Percentiles rank a stretch among this genome's conserved stretches.
Evolutionary conservation across 768 basidiomycete genomes (phyloP).

Genomic region (Mycena galopus): DNA sequence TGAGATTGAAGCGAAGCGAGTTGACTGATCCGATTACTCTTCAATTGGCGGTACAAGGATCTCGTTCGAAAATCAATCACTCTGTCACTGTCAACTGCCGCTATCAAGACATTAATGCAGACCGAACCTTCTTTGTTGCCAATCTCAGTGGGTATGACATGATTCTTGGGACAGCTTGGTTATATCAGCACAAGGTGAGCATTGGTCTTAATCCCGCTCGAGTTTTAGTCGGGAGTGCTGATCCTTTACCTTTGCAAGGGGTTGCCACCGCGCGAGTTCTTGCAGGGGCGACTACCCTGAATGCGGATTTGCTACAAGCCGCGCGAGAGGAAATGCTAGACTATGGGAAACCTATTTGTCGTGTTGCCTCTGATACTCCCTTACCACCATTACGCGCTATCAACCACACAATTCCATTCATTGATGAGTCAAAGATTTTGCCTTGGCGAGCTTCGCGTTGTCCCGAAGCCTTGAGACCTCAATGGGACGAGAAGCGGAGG

Average conservation of each 20-base stretch:
- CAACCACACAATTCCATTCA: slow-evolving; percentile 45
- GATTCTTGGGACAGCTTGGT: slow-evolving; percentile 44
- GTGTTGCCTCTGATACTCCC: slow-evolving; percentile 34
- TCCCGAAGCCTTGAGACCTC: slow-evolving; percentile 38
- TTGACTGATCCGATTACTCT: slow-evolving; percentile 43
- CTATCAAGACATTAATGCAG: too few relatives aligned
- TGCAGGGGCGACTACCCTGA: neutral
- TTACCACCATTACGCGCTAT: slow-evolving; percentile 44
- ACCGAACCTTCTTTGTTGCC: slow-evolving; percentile 40
- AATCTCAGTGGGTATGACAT: slow-evolving; percentile 47
- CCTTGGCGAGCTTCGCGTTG: slow-evolving; percentile 42
- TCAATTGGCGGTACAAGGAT: slow-evolving; percentile 48
- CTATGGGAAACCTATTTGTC: slow-evolving; percentile 38
- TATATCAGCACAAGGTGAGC: too few relatives aligned
- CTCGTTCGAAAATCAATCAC: too few relatives aligned
- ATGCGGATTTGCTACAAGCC: neutral
- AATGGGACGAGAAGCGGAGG: slow-evolving; percentile 13
- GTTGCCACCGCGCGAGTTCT: slow-evolving; percentile 16
- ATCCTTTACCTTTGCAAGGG: slow-evolving; percentile 31
- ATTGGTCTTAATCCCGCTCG: slow-evolving; percentile 38
- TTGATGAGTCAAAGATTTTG: slow-evolving; percentile 41
- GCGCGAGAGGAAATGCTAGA: slow-evolving; percentile 4
- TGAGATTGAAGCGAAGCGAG: slow-evolving; percentile 18
- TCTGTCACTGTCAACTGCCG: too few relatives aligned
- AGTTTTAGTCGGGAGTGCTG: slow-evolving; percentile 31